Base-by-base conservation (phyloP, 805 yeast species). In the Candida maesae region DNA sequence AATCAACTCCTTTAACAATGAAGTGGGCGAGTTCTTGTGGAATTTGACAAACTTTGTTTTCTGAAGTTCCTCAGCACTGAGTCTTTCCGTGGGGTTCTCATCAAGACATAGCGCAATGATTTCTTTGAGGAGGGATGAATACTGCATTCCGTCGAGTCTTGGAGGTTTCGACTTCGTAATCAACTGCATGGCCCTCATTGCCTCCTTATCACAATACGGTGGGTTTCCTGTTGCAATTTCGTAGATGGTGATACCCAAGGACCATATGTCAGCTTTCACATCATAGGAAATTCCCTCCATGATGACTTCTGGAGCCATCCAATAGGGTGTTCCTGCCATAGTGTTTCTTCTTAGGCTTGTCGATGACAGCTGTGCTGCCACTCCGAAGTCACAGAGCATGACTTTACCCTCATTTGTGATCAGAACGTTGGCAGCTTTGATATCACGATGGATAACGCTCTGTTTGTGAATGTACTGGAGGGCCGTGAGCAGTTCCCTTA, bases 271-370 rank as follows among this genome's bases (percentile, higher is more conserved):
- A 1, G 95, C 99, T 63, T 83, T 90, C 33, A 82, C 76, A 60
- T 86, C 95, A 68, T 93, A 85, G 8, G 82, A 74, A 13, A 83
- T 84, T 30, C 95, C 95, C 61, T 91, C 97, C 66, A 86, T 75
- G 29, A 91, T 91, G 24, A 91, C 99, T 61, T 91, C 99, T 0
- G 99, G 99, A 0, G 99, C 97, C 99, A 93, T 93, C 99, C 99
- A 93, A 59, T 89, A 93, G 0, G 95, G 95, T 1, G 95, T 85
- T 7, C 95, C 95, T 0, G 96, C 98, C 78, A 95, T 89, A 0
- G 99, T 93, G 26, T 91, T 85, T 53, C 99, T 72, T 59, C 89
- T 87, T 34, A 81, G 61, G 15, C 80, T 78, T 28, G 81, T 74
- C 27, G 90, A 73, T 3, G 95, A 78, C 33, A 90, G 68, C 59